Conservation (phyloP, 106 monocot species). For the Phalaenopsis equestris region DNA sequence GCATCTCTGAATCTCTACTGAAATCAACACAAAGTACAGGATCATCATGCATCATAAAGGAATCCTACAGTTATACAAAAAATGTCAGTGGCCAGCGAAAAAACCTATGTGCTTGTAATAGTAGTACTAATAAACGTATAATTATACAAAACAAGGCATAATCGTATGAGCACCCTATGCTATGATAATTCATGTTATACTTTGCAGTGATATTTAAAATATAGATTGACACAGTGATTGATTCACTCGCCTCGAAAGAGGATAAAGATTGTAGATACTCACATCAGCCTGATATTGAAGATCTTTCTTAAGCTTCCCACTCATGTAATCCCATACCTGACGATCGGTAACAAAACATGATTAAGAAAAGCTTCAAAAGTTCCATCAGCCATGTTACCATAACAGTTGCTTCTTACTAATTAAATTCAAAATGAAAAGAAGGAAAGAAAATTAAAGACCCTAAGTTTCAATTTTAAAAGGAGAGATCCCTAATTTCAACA, state of each 20-base stretch:
- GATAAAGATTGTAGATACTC: slow-evolving; percentile 15
- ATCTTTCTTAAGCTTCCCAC: slow-evolving; percentile 70
- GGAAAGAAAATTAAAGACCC: neutral
- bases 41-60: slow-evolving; percentile 98
- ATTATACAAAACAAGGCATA: neutral
- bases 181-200: neutral
- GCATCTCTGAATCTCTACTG: slow-evolving; percentile 93
- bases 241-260: neutral
- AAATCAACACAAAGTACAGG: slow-evolving; percentile 93
- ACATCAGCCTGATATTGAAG: slow-evolving; percentile 99
- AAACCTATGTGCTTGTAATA: neutral
- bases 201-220: neutral
- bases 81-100: neutral
- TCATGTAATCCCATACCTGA: slow-evolving; percentile 8
- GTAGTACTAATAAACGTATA: neutral
- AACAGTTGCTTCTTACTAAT: neutral
- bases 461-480: neutral
- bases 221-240: neutral
- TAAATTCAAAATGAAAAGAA: neutral
- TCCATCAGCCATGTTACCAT: neutral
- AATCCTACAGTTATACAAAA: slow-evolving; percentile 49
- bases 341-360: neutral
- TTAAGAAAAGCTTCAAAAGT: neutral
- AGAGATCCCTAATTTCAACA: neutral
- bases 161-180: neutral